Evolutionary conservation across 129 eudicot species (phyloP), one percentile per base, ranked within the genome.

Genomic region (Helianthus tuberosus): DNA sequence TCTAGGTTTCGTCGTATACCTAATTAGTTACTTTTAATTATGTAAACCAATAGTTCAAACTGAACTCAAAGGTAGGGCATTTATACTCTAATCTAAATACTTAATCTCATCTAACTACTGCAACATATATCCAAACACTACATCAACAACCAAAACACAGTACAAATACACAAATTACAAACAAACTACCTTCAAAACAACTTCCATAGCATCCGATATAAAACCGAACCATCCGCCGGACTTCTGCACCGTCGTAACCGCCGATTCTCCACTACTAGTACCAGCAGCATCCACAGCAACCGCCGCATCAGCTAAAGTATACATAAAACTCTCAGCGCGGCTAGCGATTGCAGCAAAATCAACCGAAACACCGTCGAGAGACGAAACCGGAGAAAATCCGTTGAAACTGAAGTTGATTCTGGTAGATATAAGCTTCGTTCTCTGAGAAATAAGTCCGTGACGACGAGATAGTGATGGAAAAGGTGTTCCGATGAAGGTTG

Each of bases 261-360:
- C 78, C 54, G 78, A 44, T 12, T 68, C 89, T 27, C 1, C 32
- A 8, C 83, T 81, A 53, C 15, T 90, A 16, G 82, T 29, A 39
- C 66, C 75, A 51, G 82, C 80, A 3, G 92, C 51, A 50, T 84
- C 88, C 25, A 69, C 96, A 17, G 93, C 81, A 35, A 91, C 97
- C 38, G 94, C 99, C 17, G 99, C 99, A 77, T 95, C 99, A 27
- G 99, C 99, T 35, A 95, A 74, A n/a, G 99, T 91, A 76, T 95
- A 95, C 54, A 95, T 69, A 41, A 95, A 48, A 14, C 94, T 64
- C 84, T 95, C 97, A 0, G 95, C 91, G 43, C 87, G 81, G 71
- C 59, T 75, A 43, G 79, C 78, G 38, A 95, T 72, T 11, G 87
- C 86, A 3, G 80, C 53, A 14, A 90, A 81, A 74, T 94, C 89